A percentile compares a stretch with the other conserved stretches of the same genome.
phyloP scores from a whole-genome alignment of 2,329 filamentous ascomycete genomes.

The Alternaria angustiovoidea region DNA sequence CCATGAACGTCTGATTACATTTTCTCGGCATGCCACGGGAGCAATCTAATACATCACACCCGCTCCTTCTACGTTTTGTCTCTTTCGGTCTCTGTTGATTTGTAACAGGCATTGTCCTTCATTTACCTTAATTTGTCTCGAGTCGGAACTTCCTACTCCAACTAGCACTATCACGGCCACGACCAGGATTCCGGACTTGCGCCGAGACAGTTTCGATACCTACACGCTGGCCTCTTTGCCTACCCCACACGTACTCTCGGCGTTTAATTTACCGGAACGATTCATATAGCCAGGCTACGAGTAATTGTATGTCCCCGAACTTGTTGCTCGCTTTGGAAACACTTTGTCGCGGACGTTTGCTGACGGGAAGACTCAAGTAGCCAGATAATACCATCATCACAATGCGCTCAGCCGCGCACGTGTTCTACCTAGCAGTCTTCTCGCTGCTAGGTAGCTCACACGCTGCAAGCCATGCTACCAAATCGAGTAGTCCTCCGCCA shows the following conservation, averaged over 20 bases:
- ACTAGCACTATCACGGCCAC: conserved; percentile 28
- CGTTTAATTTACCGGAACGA: conserved; percentile 22
- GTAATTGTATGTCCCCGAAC: conserved; percentile 30
- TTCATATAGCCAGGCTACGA: conserved; percentile 32
- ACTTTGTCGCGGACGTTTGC: conserved; percentile 44
- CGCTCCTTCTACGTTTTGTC: conserved; percentile 25
- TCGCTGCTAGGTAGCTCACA: conserved; percentile 62
- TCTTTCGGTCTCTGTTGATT: conserved; percentile 18
- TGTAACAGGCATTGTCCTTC: conserved; percentile 27
- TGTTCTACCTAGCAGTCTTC: conserved; percentile 70
- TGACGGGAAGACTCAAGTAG: conserved; percentile 40
- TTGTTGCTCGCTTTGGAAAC: conserved; percentile 20
- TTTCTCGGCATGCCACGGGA: conserved; percentile 15
- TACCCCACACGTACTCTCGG: conserved; percentile 36
- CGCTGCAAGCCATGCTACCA: conserved; percentile 48
- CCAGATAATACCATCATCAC: conserved; percentile 19
- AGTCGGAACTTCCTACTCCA: conserved; percentile 23
- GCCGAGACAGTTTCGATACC: conserved; percentile 33
- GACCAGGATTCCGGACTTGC: conserved; percentile 27
- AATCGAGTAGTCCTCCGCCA: conserved; percentile 50
- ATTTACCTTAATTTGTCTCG: conserved; percentile 30
- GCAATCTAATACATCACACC: conserved; percentile 29
- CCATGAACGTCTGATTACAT: conserved; percentile 47
- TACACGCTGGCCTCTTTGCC: conserved; percentile 51
- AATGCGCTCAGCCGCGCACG: conserved; percentile 63